Evolutionary conservation across 1,284 basidiomycete genomes (phyloP).

Genomic region (Leccinum fuscescens): DNA sequence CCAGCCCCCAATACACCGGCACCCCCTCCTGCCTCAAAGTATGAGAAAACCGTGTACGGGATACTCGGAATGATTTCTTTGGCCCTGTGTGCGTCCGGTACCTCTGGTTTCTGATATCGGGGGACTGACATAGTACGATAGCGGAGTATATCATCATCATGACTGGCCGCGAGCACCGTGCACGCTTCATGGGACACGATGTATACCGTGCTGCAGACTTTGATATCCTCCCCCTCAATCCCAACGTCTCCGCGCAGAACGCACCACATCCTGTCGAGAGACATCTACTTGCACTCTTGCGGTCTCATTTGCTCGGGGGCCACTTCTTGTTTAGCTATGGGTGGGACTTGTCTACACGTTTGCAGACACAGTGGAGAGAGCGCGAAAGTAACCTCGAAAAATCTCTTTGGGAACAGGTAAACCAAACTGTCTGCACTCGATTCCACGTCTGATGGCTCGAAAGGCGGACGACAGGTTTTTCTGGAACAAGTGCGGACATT

Average conservation of each 20-base stretch:
- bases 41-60: slow-evolving; percentile 71
- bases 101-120: slow-evolving; percentile 1
- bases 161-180: slow-evolving; percentile 79
- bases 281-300: slow-evolving; percentile 83
- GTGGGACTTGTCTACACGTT: slow-evolving; percentile 85
- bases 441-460: slow-evolving; percentile 20
- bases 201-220: slow-evolving; percentile 91
- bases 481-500: slow-evolving; percentile 77
- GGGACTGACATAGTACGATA: slow-evolving; percentile 32
- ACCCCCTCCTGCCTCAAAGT: slow-evolving; percentile 54
- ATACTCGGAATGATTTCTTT: slow-evolving; percentile 86
- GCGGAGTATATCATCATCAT: slow-evolving; percentile 93
- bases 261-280: slow-evolving; percentile 84
- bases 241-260: slow-evolving; percentile 61
- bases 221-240: slow-evolving; percentile 84
- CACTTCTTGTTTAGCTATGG: slow-evolving; percentile 90
- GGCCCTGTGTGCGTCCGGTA: slow-evolving; percentile 67
- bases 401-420: slow-evolving; percentile 73
- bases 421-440: slow-evolving; percentile 25
- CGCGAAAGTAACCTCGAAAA: slow-evolving; percentile 50
- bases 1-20: slow-evolving; percentile 55
- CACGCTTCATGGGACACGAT: slow-evolving; percentile 80
- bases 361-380: slow-evolving; percentile 80
- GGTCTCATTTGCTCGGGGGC: slow-evolving; percentile 80
- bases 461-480: slow-evolving; percentile 96